A percentile compares a stretch with the other conserved stretches of the same genome.
Evolutionary conservation across 768 basidiomycete species (phyloP).

Genomic region (Xanthoconium purpureum): DNA sequence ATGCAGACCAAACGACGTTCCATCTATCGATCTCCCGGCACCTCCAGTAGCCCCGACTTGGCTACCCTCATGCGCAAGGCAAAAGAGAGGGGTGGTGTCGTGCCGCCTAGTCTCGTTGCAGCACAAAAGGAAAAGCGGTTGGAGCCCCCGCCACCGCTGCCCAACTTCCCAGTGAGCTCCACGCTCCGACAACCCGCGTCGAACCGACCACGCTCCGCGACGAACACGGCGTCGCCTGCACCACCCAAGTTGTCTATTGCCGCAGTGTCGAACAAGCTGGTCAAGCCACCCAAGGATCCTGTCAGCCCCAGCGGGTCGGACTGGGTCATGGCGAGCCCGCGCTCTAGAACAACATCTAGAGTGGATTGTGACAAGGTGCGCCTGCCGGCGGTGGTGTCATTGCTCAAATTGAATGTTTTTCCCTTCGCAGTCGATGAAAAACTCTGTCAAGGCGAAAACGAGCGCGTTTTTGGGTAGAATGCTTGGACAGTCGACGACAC

Average conservation of each 20-base stretch:
- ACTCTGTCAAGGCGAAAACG: constrained; percentile 74
- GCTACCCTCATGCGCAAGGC: constrained; percentile 84
- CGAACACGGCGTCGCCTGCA: constrained; percentile 31
- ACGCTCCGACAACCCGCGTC: constrained; percentile 26
- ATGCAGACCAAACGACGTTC: constrained; percentile 75
- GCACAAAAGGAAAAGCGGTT: constrained; percentile 32
- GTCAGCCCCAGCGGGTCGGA: constrained; percentile 39
- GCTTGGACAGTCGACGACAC: constrained; percentile 60
- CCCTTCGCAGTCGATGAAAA: constrained; percentile 39
- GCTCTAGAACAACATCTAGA: constrained; percentile 39
- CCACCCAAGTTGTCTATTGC: constrained; percentile 38
- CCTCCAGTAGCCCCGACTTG: constrained; percentile 88
- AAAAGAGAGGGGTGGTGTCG: constrained; percentile 58
- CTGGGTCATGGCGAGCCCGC: constrained; percentile 49
- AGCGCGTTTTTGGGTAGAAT: constrained; percentile 79
- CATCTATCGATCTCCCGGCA: constrained; percentile 85
- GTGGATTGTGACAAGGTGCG: constrained; percentile 50
- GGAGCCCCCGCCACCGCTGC: constrained; percentile 46
- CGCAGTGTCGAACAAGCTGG: constrained; percentile 21
- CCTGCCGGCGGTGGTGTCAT: neutral
- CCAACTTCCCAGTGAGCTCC: constrained; percentile 24
- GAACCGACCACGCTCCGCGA: constrained; percentile 43
- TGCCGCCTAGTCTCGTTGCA: constrained; percentile 32
- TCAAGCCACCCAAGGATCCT: constrained; percentile 28
- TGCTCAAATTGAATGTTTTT: neutral